Base-by-base conservation (phyloP, 164 flowering plant species). In the Kalanchoe fedtschenkoi region DNA sequence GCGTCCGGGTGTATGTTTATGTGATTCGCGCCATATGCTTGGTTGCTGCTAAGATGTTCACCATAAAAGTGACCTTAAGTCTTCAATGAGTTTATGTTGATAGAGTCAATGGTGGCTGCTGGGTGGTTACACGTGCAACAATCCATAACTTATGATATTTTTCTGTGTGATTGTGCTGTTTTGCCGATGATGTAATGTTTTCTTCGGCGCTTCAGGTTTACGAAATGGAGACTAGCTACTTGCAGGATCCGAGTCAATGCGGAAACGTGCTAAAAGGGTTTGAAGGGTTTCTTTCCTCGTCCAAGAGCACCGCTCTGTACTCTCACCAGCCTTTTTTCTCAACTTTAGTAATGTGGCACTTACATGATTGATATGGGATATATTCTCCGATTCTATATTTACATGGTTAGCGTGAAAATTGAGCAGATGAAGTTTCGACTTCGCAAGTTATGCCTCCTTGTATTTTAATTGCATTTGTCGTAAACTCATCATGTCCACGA, bases 191-290 rank as follows among this genome's bases (percentile, higher is more conserved):
- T n/a, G n/a, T n/a, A n/a, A n/a, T n/a, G n/a, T n/a, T n/a, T n/a
- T n/a, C n/a, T n/a, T n/a, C n/a, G n/a, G n/a, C n/a, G n/a, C n/a
- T 66, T 4, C 77, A 92, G 98, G 91, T 89, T 3, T 88, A 84
- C 76, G 97, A 89, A 47, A 76, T 89, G 83, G 98, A 92, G 81
- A 89, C 97, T 15, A 81, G 81, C 74, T 92, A 92, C 71, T 76
- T 92, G 62, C 98, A 92, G 65, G 98, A 92, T 76, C 88, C 98
- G 32, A 80, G 81, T 65, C 98, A 92, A 72, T 83, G 91, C 75
- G 98, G 98, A 61, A 92, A 87, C 76, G 98, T 92, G 46, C 74
- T 92, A 75, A 92, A 92, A 82, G 96, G 97, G 69, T 89, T 81
- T 70, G 98, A 89, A 62, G 91, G 97, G 55, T 92, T 88, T 71